Conservation (phyloP, 2,329 filamentous ascomycete genomes). For the Alternaria metachromatica region DNA sequence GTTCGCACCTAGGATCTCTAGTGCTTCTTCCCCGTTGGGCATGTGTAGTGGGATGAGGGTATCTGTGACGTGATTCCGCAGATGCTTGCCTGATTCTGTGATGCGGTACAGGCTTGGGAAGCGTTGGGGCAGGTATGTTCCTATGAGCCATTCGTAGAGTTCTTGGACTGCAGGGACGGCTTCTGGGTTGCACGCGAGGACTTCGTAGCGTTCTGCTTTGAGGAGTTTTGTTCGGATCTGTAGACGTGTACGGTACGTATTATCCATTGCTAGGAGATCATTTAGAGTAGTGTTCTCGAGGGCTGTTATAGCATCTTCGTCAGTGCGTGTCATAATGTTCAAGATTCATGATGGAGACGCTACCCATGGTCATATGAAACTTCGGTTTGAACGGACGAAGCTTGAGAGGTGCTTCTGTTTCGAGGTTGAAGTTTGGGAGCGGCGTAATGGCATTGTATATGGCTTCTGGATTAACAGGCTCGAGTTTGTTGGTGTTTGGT, state of each 20-base stretch:
- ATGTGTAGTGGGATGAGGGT: slow-evolving; percentile 51
- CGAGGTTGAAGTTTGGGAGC: slow-evolving; percentile 59
- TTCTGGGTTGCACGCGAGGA: slow-evolving; percentile 47
- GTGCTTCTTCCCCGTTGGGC: slow-evolving; percentile 47
- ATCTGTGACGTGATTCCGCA: slow-evolving; percentile 55
- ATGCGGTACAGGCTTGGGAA: slow-evolving; percentile 62
- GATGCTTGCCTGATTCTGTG: slow-evolving; percentile 38
- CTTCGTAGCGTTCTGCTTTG: slow-evolving; percentile 51
- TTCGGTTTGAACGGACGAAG: slow-evolving; percentile 66
- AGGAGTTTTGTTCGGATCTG: slow-evolving; percentile 58
- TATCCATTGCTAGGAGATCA: slow-evolving; percentile 66
- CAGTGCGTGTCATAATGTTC: neutral
- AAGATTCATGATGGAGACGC: slow-evolving; percentile 17
- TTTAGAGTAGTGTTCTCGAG: slow-evolving; percentile 60
- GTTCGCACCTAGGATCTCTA: slow-evolving; percentile 58
- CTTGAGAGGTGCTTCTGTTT: slow-evolving; percentile 59
- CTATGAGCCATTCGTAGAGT: slow-evolving; percentile 62
- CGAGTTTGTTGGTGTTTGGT: neutral
- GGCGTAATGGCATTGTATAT: slow-evolving; percentile 54
- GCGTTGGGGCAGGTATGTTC: slow-evolving; percentile 62
- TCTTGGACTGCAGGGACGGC: slow-evolving; percentile 60
- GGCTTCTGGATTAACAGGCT: slow-evolving; percentile 25
- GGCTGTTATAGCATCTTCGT: slow-evolving; percentile 46
- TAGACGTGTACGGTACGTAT: slow-evolving; percentile 63
- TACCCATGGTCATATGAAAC: slow-evolving; percentile 70